These are phyloP conservation scores for Eucalyptus shirleyi DNA, from an alignment of 345 rosid genomes.

Conservation along the genomic window DNA sequence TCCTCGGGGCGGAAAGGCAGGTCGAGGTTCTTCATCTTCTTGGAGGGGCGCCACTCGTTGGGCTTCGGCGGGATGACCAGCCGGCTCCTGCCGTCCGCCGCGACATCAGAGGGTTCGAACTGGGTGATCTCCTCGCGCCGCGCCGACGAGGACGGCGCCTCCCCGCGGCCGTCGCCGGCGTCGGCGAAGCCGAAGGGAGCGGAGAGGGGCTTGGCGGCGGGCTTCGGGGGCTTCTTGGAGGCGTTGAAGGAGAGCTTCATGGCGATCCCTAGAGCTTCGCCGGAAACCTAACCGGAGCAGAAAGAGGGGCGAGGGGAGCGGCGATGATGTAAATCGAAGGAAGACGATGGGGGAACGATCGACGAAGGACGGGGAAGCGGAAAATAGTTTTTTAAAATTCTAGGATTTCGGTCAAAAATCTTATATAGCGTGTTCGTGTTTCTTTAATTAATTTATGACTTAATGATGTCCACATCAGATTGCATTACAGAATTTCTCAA, in stretches of 20 bases:
- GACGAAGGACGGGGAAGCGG: background rate
- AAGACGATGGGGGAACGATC: background rate
- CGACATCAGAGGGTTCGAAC: slow-evolving; percentile 44
- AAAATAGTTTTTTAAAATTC: too few species aligned
- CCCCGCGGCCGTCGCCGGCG: slow-evolving; percentile 2
- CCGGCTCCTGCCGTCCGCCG: slow-evolving; percentile 3
- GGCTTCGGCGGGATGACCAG: slow-evolving; percentile 44
- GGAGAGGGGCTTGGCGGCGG: slow-evolving; percentile 15
- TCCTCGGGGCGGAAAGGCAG: slow-evolving; percentile 23
- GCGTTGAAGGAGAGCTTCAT: slow-evolving; percentile 53
- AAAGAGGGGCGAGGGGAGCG: background rate
- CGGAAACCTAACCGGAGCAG: background rate
- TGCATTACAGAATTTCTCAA: too few species aligned
- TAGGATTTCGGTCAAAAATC: too few species aligned
- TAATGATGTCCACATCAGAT: too few species aligned
- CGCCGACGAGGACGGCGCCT: background rate
- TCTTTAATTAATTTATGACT: too few species aligned
- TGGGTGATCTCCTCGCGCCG: slow-evolving; percentile 32
- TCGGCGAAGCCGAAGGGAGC: background rate
- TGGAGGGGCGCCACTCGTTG: slow-evolving; percentile 40
- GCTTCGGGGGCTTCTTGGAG: slow-evolving; percentile 27
- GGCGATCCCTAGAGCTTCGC: background rate
- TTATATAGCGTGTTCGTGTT: too few species aligned
- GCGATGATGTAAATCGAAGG: background rate
- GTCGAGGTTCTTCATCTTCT: slow-evolving; percentile 59